Percentiles rank a stretch among this genome's conserved stretches.
phyloP scores from a whole-genome alignment of 1,139 yeast genomes.

The Pichia sp. region DNA sequence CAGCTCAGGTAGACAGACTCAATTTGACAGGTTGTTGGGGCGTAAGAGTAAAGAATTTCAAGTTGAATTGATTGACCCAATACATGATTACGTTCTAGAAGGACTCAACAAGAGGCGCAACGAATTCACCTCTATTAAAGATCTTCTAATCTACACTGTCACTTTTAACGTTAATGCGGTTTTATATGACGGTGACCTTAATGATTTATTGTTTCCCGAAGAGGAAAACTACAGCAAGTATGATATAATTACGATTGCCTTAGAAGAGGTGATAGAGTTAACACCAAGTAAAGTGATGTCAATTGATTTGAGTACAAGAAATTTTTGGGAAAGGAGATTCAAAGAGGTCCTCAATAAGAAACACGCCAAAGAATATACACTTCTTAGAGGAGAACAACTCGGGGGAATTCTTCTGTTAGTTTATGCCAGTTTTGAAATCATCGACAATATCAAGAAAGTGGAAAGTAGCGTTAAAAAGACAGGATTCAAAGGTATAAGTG shows the following conservation, averaged over 20 bases:
- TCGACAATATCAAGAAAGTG: slow-evolving; percentile 62
- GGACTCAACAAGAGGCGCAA: slow-evolving; percentile 47
- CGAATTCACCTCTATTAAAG: slow-evolving; percentile 49
- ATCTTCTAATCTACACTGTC: slow-evolving; percentile 54
- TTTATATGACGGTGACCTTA: slow-evolving; percentile 47
- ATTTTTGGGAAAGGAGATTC: slow-evolving; percentile 76
- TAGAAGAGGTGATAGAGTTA: slow-evolving; percentile 90
- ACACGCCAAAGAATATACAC: slow-evolving; percentile 35
- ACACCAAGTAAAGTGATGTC: slow-evolving; percentile 87
- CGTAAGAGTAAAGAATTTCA: slow-evolving; percentile 45
- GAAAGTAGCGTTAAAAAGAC: slow-evolving; percentile 82
- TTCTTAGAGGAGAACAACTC: slow-evolving; percentile 81
- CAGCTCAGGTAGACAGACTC: slow-evolving; percentile 30
- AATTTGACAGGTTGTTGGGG: slow-evolving; percentile 49
- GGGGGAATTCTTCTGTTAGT: slow-evolving; percentile 84
- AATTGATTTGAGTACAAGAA: slow-evolving; percentile 66
- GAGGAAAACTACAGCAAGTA: slow-evolving; percentile 23
- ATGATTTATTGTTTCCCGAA: slow-evolving; percentile 55
- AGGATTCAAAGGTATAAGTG: slow-evolving; percentile 90
- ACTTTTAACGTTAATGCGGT: slow-evolving; percentile 72
- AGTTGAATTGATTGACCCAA: slow-evolving; percentile 59
- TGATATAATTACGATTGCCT: slow-evolving; percentile 77
- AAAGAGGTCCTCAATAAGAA: slow-evolving; percentile 49
- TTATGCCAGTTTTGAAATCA: slow-evolving; percentile 55
- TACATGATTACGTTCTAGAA: slow-evolving; percentile 61